Evolutionary conservation across 352 stramenopile species (phyloP), one percentile per base, ranked within the genome.

Genomic region (Peronospora destructor): DNA sequence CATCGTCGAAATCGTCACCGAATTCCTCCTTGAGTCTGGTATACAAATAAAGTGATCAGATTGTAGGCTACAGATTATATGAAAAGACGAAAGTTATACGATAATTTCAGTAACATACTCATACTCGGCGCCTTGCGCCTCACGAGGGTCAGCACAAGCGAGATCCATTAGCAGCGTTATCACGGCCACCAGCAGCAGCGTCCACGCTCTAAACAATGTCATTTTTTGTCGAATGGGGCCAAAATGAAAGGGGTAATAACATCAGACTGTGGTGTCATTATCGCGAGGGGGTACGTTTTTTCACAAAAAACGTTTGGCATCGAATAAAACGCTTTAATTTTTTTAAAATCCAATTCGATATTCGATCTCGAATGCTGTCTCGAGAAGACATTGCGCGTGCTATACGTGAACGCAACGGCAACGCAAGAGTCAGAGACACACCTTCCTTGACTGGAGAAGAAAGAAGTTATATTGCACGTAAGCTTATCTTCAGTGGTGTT

Each of bases 21-120:
- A 85, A 84, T 38, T 86, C 74, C 38, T 85, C 74, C 43, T 74
- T 72, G 47, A 81, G 69, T 61, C 77, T 88, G 28, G 11, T 12
- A 28, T 16, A 23, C 16, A 41, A n/a, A n/a, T 25, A 13, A 52
- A 21, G 33, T 11, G 2, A 13, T 47, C 12, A 68, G 40, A 58
- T 52, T 23, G 50, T 30, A 5, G 17, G 16, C 30, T 43, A 45
- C 39, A 58, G 19, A 43, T 21, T 17, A 36, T 17, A 5, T 47
- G 47, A 3, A 21, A 48, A 14, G 14, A 16, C 21, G 29, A 10
- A 1, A 5, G 45, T 56, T 3, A 9, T 6, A 12, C 4, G 3
- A 21, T 16, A 47, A 12, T 34, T 0, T 12, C 6, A 17, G 0
- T 0, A 8, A 61, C 74, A 25, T 68, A 88, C 77, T 85, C 74